phyloP scores from a whole-genome alignment of 805 yeast genomes.

The Grigorovia jiainica region DNA sequence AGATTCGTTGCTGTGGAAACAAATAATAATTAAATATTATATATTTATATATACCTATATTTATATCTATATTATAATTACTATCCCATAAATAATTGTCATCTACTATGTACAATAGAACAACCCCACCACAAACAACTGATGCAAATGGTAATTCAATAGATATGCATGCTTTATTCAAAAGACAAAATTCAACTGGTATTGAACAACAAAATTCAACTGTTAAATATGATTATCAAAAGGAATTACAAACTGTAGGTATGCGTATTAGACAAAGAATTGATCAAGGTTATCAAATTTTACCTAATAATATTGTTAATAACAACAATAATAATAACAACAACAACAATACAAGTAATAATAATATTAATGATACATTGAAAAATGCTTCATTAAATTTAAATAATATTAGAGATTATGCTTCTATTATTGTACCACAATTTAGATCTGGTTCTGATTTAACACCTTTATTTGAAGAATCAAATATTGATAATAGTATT shows the following conservation, averaged over 20 bases:
- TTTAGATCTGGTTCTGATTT: slow-evolving; percentile 5
- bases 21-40: no score
- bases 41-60: no score
- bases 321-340: no score
- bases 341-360: no score
- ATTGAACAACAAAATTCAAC: background rate
- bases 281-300: slow-evolving; percentile 43
- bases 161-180: background rate
- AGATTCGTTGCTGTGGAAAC: no score
- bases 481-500: background rate
- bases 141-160: background rate
- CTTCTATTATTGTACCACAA: slow-evolving; percentile 19
- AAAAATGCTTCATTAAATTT: slow-evolving; percentile 1
- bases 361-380: no score
- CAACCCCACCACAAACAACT: background rate
- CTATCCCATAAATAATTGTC: background rate
- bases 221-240: slow-evolving; percentile 2
- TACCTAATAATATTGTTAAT: background rate
- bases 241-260: slow-evolving; percentile 46
- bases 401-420: slow-evolving; percentile 15
- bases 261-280: slow-evolving; percentile 66
- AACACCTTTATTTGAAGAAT: slow-evolving; percentile 2
- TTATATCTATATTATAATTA: no score
- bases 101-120: background rate
- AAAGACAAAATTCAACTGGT: background rate